phyloP scores from a whole-genome alignment of 1,284 basidiomycete species.

The Hemileia vastatrix region DNA sequence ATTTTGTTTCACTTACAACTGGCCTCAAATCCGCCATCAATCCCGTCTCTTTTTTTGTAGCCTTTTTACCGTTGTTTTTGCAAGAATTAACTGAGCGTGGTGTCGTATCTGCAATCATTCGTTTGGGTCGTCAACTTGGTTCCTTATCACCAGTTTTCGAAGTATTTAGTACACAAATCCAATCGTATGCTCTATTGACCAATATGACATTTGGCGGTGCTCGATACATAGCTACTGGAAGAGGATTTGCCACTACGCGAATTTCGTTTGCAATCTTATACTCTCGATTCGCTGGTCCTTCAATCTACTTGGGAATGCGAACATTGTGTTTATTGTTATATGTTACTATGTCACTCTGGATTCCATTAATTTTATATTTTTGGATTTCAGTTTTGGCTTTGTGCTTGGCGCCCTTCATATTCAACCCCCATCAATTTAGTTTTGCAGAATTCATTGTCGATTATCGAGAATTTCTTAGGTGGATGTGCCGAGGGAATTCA shows the following conservation, averaged over 20 bases:
- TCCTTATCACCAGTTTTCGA: conserved; percentile 91
- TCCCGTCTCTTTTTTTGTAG: conserved; percentile 3
- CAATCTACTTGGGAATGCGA: conserved; percentile 88
- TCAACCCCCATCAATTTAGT: conserved; percentile 95
- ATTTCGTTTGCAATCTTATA: conserved; percentile 87
- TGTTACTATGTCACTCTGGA: conserved; percentile 78
- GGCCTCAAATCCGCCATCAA: not conserved
- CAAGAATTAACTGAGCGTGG: conserved; percentile 92
- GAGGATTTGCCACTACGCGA: conserved; percentile 88
- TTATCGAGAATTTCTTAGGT: conserved; percentile 88
- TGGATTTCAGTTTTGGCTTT: conserved; percentile 63
- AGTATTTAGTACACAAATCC: conserved; percentile 91
- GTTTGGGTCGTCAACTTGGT: conserved; percentile 79
- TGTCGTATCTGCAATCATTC: conserved; percentile 72
- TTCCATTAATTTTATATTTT: conserved; percentile 86
- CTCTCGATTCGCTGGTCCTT: conserved; percentile 89
- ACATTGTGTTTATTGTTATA: conserved; percentile 81
- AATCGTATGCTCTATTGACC: conserved; percentile 85
- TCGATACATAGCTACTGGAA: conserved; percentile 95
- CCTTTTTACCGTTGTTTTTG: conserved; percentile 56
- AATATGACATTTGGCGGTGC: conserved; percentile 92
- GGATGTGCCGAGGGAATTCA: conserved; percentile 96
- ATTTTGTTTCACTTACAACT: not conserved
- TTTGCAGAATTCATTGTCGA: conserved; percentile 91
- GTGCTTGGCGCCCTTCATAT: conserved; percentile 84